These are phyloP conservation scores for Fusarium coicis DNA, from an alignment of 2,329 filamentous ascomycete species.

Conservation along the genomic window DNA sequence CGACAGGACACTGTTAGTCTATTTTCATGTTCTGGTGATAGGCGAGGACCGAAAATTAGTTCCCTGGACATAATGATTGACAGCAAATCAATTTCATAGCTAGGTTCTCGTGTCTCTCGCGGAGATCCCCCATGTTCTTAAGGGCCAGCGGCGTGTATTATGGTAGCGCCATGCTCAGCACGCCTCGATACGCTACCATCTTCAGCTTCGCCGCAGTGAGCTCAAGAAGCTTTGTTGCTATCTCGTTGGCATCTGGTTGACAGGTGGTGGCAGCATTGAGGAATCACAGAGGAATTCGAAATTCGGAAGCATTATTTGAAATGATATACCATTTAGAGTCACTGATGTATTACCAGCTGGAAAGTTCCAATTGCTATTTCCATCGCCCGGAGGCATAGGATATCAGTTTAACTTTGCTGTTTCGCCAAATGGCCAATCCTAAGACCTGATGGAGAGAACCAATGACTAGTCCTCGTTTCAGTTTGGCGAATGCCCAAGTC, in stretches of 20 bases:
- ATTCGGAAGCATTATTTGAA: too few relatives aligned
- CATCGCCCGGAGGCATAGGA: too few relatives aligned
- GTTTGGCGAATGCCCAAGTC: too few relatives aligned
- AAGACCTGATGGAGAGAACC: too few relatives aligned
- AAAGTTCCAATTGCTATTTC: too few relatives aligned
- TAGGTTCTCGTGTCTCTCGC: slow-evolving; percentile 68
- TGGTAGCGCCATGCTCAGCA: slow-evolving; percentile 76
- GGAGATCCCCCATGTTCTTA: slow-evolving; percentile 75
- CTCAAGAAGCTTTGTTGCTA: accelerated
- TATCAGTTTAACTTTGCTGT: too few relatives aligned
- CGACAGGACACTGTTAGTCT: background rate
- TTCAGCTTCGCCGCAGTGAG: slow-evolving; percentile 70
- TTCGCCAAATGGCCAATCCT: background rate
- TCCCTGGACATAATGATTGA: too few relatives aligned
- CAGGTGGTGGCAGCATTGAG: background rate
- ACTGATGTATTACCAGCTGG: background rate
- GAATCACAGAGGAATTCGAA: background rate
- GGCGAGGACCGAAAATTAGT: accelerated
- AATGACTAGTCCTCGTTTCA: background rate
- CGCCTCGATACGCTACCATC: slow-evolving; percentile 68
- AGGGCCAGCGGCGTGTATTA: slow-evolving; percentile 75
- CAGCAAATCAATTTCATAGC: too few relatives aligned
- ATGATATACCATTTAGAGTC: accelerated
- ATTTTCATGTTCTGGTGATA: background rate
- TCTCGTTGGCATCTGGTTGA: too few relatives aligned